Base-by-base conservation (phyloP, 2,329 filamentous ascomycete species). In the Didymella pinodella region DNA sequence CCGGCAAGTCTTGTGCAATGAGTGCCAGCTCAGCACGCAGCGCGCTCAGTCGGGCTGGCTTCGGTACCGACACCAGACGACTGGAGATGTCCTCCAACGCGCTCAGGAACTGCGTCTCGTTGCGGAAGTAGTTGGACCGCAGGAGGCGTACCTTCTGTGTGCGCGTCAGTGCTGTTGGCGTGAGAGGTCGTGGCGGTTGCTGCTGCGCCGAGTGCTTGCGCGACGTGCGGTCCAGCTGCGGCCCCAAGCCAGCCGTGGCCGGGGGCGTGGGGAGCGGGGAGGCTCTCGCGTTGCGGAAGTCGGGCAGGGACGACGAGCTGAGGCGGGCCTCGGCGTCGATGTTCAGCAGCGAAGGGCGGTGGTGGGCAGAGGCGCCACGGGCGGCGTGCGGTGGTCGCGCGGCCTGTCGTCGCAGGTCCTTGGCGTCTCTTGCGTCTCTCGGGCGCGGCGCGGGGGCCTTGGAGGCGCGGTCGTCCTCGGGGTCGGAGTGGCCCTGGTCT, bases 1-100 rank as follows among this genome's bases (percentile, higher is more conserved):
- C 90, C 0, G 91, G 91, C 44, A 95, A 79, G 71, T 95, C 91
- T 69, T 92, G 90, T 2, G 88, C 89, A 62, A 95, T 91, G 34
- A 95, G 82, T 14, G 90, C 91, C 60, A 95, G 82, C 77, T 95
- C 91, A 2, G 91, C 92, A 57, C 91, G 85, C 45, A 95, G 80
- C 41, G 92, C 91, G 75, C 91, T 95, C 67, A 95, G 83, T 31
- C 91, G 87, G 40, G 91, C 91, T 32, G 88, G 87, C 73, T 95
- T 95, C 1, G 91, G 91, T 5, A 95, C 91, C 53, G 90, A 84
- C 6, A 95, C 90, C 44, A 95, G 80, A n/a, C 91, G 87, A 72
- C 92, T 93, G 2, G 91, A 95, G 52, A 95, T 94, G 65, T 90
- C 89, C 74, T 94, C 90, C 16, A 95, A 82, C 1, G 91, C 91